Evolutionary conservation across 768 basidiomycete genomes (phyloP).

Genomic region (Agaricus subrufescens): DNA sequence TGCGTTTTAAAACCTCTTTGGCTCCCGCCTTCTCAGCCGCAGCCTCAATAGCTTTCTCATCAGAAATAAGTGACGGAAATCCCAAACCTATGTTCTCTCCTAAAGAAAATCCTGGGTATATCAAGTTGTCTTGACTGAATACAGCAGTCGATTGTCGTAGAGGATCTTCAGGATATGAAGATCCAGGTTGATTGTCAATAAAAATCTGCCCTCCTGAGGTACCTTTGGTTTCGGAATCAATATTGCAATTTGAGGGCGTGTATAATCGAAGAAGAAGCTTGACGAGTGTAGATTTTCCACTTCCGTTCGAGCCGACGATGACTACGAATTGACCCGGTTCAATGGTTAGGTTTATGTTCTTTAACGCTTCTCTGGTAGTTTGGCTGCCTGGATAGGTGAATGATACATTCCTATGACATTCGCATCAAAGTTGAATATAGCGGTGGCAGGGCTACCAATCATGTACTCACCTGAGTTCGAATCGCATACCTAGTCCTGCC

Average conservation of each 20-base stretch:
- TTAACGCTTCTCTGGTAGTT: constrained; percentile 27
- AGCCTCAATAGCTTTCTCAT: constrained; percentile 20
- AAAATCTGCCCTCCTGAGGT: constrained; percentile 33
- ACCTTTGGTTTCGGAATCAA: neutral
- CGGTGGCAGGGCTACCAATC: neutral
- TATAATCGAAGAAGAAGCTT: constrained; percentile 47
- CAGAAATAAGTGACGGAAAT: constrained; percentile 12
- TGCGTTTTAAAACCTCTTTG: constrained; percentile 31
- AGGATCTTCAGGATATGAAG: constrained; percentile 30
- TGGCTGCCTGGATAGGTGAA: constrained; percentile 49
- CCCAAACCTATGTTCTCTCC: constrained; percentile 36
- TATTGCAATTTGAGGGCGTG: constrained; percentile 21
- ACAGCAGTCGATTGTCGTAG: constrained; percentile 41
- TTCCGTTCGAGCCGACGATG: constrained; percentile 55
- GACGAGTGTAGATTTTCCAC: constrained; percentile 51
- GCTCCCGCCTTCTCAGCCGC: constrained; percentile 38
- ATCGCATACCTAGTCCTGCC: constrained; percentile 18
- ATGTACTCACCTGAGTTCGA: constrained; percentile 15
- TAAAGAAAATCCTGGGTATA: constrained; percentile 42
- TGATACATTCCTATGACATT: constrained; percentile 36
- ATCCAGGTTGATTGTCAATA: constrained; percentile 37
- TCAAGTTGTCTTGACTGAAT: constrained; percentile 43
- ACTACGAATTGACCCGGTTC: constrained; percentile 45
- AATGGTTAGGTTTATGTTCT: constrained; percentile 38
- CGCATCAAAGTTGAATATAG: neutral